Conservation (phyloP, 2,329 filamentous ascomycete genomes). For the Aspergillus sp. region DNA sequence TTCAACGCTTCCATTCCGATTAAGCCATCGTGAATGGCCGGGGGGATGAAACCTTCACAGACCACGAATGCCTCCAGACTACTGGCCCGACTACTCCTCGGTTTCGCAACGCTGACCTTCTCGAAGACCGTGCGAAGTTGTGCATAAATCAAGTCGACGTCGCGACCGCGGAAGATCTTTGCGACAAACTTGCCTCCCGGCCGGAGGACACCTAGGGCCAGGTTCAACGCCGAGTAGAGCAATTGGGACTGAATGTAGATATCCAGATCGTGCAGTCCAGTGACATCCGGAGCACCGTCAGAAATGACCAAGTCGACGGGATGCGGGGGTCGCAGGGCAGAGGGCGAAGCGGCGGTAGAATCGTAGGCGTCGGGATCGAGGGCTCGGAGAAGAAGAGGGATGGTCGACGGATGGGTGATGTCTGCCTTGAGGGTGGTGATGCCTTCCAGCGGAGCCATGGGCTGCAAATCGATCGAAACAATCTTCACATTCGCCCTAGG, state of each 20-base stretch:
- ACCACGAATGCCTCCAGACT: conserved; percentile 97
- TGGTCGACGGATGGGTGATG: conserved; percentile 94
- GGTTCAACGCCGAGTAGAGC: conserved; percentile 88
- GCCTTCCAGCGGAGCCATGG: conserved; percentile 89
- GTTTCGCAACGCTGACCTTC: conserved; percentile 86
- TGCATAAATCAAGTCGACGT: conserved; percentile 93
- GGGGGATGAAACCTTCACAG: conserved; percentile 85
- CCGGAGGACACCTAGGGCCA: conserved; percentile 87
- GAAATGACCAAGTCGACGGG: conserved; percentile 92
- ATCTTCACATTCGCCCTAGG: conserved; percentile 79
- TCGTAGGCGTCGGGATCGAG: conserved; percentile 70
- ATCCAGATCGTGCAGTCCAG: conserved; percentile 92
- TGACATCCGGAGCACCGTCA: conserved; percentile 94
- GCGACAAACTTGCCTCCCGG: conserved; percentile 96
- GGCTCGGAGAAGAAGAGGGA: conserved; percentile 81
- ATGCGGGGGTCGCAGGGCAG: conserved; percentile 59
- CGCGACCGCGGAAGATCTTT: conserved; percentile 93
- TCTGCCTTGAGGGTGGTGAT: conserved; percentile 92
- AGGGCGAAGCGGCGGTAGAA: conserved; percentile 33
- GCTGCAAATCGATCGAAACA: conserved; percentile 92
- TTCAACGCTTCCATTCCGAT: conserved; percentile 42
- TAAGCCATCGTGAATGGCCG: conserved; percentile 47
- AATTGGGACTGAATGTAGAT: conserved; percentile 98
- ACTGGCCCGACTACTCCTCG: conserved; percentile 88
- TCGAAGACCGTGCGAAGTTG: conserved; percentile 92